These are phyloP conservation scores for Fusarium subglutinans DNA, from an alignment of 2,329 filamentous ascomycete species.

Conservation along the genomic window DNA sequence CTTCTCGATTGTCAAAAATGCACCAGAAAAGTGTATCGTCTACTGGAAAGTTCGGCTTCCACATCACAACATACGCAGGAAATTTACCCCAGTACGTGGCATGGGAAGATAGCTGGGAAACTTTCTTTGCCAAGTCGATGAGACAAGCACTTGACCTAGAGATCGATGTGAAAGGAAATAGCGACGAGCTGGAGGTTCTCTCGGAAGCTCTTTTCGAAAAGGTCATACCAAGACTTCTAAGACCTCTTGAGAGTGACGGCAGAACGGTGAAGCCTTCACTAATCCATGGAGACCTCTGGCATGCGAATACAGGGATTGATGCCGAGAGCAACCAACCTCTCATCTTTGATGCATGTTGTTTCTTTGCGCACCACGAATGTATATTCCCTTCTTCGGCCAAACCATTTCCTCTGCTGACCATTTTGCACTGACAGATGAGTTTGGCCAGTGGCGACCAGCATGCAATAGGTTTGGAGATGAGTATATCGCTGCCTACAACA, in stretches of 20 bases:
- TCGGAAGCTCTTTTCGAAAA: accelerated
- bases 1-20: background rate
- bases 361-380: background rate
- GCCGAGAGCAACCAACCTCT: background rate
- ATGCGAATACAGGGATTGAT: background rate
- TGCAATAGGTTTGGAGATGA: background rate
- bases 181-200: background rate
- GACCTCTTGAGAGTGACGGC: background rate
- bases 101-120: background rate
- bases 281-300: background rate
- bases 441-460: background rate
- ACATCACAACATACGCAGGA: background rate
- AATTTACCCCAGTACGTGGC: background rate
- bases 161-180: accelerated
- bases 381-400: too few species aligned
- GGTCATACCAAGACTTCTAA: background rate
- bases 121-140: background rate
- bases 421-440: background rate
- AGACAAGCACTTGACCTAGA: background rate
- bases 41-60: background rate
- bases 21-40: background rate
- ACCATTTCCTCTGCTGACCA: too few species aligned
- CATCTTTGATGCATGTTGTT: background rate
- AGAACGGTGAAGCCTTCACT: accelerated
- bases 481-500: background rate